phyloP scores from a whole-genome alignment of 2,329 filamentous ascomycete species.

The Gaeumannomyces sp. region DNA sequence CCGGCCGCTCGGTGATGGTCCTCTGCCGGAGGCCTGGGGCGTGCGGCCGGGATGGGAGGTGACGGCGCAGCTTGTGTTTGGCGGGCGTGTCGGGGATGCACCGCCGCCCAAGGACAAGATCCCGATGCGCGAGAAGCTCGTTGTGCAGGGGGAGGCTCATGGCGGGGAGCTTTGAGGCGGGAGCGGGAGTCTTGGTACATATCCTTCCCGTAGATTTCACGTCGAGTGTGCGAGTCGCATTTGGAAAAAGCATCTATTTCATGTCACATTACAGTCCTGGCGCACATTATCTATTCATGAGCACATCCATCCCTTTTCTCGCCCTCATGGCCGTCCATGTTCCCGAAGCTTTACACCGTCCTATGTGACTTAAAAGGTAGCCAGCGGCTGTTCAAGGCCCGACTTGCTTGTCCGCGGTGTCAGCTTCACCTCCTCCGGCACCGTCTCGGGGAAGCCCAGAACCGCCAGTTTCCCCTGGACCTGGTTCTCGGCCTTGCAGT shows the following conservation, averaged over 20 bases:
- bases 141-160: not conserved
- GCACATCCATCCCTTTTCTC: no score
- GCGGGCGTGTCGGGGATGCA: constrained; percentile 18
- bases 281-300: no score
- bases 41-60: constrained; percentile 54
- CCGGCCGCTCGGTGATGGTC: constrained; percentile 56
- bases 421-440: constrained; percentile 2
- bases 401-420: not conserved
- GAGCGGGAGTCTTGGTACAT: no score
- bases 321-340: no score
- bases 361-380: not conserved
- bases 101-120: not conserved
- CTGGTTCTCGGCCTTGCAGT: constrained; percentile 1
- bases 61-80: constrained; percentile 59
- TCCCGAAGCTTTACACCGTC: no score
- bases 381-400: constrained; percentile 1
- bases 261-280: no score
- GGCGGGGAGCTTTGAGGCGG: no score
- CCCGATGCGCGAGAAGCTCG: no score
- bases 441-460: constrained; percentile 1
- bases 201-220: no score
- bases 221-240: no score
- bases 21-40: constrained; percentile 46
- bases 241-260: no score
- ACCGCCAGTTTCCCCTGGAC: constrained; percentile 3